Evolutionary conservation across 257 asterid species (phyloP).

Genomic region (Handroanthus guayacan): DNA sequence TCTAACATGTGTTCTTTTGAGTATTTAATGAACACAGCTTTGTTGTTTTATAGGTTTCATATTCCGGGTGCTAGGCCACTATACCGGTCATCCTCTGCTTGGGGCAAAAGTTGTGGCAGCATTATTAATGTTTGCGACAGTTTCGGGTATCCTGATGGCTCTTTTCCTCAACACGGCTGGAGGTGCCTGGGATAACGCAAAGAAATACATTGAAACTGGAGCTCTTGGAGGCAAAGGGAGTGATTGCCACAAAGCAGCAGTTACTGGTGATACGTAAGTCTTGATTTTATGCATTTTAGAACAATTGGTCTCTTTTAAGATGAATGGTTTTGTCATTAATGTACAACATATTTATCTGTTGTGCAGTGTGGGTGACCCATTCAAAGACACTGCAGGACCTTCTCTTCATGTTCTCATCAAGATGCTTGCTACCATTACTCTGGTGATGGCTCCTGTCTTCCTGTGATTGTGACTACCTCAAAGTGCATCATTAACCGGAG

Average conservation of each 20-base stretch:
- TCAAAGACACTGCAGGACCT: conserved; percentile 99
- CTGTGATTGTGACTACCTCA: conserved; percentile 51
- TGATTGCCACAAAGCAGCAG: conserved; percentile 93
- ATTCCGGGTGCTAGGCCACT: conserved; percentile 88
- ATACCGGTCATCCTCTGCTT: conserved; percentile 91
- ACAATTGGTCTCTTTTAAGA: background rate
- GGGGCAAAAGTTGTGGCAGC: conserved; percentile 99
- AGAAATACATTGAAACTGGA: conserved; percentile 97
- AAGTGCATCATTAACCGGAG: conserved; percentile 25
- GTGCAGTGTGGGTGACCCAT: conserved; percentile 97
- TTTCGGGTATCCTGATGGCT: conserved; percentile 98
- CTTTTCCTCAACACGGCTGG: conserved; percentile 98
- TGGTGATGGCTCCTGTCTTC: conserved; percentile 97
- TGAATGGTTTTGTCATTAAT: background rate
- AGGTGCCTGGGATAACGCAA: conserved; percentile 99
- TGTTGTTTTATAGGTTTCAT: conserved; percentile 58
- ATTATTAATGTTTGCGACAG: conserved; percentile 98
- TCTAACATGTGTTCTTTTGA: background rate
- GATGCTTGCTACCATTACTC: conserved; percentile 98
- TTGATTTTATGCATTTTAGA: background rate
- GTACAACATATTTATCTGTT: background rate
- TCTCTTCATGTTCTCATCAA: conserved; percentile 95
- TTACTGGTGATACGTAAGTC: conserved; percentile 99
- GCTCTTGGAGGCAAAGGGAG: conserved; percentile 99
- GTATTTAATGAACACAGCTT: conserved; percentile 1